Percentiles rank a stretch among this genome's conserved stretches.
Evolutionary conservation across 257 asterid genomes (phyloP).

Genomic region (Coffea canephora): DNA sequence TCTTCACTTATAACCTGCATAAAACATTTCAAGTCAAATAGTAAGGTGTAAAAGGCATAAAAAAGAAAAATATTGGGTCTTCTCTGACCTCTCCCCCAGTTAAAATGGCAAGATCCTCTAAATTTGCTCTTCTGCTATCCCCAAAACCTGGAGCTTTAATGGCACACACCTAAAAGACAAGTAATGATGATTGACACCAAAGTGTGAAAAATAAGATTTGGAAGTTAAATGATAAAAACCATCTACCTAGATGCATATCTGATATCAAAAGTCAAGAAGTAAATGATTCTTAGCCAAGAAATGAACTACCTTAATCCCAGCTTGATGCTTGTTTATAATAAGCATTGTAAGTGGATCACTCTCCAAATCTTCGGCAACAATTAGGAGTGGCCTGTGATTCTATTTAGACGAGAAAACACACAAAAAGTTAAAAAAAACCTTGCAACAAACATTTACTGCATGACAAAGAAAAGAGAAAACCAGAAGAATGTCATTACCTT

Average conservation of each 20-base stretch:
- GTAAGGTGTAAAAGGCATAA: slow-evolving; percentile 10
- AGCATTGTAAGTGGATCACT: slow-evolving; percentile 78
- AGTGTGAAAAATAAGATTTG: background rate
- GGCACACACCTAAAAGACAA: slow-evolving; percentile 70
- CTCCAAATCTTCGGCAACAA: slow-evolving; percentile 89
- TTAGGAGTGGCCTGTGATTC: slow-evolving; percentile 67
- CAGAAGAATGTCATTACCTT: slow-evolving; percentile 45
- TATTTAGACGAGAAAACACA: slow-evolving; percentile 26
- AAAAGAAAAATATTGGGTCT: slow-evolving; percentile 13
- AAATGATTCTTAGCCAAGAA: background rate
- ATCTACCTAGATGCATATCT: background rate
- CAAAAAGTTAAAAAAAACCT: slow-evolving; percentile 1
- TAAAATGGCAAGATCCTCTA: slow-evolving; percentile 88
- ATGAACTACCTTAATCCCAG: slow-evolving; percentile 63
- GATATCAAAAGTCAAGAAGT: background rate
- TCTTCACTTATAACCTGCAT: slow-evolving; percentile 78
- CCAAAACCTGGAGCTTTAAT: slow-evolving; percentile 98
- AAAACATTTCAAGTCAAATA: slow-evolving; percentile 25
- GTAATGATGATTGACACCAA: slow-evolving; percentile 11
- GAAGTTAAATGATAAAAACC: background rate
- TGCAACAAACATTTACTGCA: background rate
- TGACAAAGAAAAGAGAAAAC: slow-evolving; percentile 12
- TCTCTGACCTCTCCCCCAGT: slow-evolving; percentile 87
- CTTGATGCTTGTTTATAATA: slow-evolving; percentile 75
- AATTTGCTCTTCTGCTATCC: slow-evolving; percentile 71